Conservation (phyloP, 805 yeast species). For the Wickerhamiella galacta region DNA sequence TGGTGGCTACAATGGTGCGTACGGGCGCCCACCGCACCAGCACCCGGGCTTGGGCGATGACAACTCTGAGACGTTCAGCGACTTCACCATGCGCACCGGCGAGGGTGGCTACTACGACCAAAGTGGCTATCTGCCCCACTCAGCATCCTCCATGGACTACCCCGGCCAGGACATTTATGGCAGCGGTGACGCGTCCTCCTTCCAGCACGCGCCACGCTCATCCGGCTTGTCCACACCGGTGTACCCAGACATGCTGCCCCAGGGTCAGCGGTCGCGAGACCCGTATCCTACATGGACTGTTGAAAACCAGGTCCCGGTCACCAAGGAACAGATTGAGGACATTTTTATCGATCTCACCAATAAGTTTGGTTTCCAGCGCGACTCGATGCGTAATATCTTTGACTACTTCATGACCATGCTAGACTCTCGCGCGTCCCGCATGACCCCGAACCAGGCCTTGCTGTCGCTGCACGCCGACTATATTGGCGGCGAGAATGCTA, state of each 20-base stretch:
- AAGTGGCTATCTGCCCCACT: slow-evolving; percentile 16
- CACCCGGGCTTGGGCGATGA: slow-evolving; percentile 17
- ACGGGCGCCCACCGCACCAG: slow-evolving; percentile 6
- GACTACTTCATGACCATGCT: slow-evolving; percentile 66
- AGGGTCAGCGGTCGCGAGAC: slow-evolving; percentile 39
- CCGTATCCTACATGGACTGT: slow-evolving; percentile 99
- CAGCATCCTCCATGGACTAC: slow-evolving; percentile 17
- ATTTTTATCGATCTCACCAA: slow-evolving; percentile 43
- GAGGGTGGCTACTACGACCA: slow-evolving; percentile 24
- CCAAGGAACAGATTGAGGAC: slow-evolving; percentile 41
- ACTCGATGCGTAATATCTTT: slow-evolving; percentile 60
- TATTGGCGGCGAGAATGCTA: slow-evolving; percentile 79
- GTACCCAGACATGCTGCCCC: slow-evolving; percentile 36
- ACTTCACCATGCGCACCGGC: slow-evolving; percentile 29
- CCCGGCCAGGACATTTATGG: slow-evolving; percentile 19
- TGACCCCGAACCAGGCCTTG: slow-evolving; percentile 54
- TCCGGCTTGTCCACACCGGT: slow-evolving; percentile 93
- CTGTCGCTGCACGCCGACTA: slow-evolving; percentile 72
- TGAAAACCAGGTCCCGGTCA: slow-evolving; percentile 68
- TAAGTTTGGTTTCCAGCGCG: slow-evolving; percentile 72
- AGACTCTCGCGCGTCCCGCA: slow-evolving; percentile 75
- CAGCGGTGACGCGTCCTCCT: slow-evolving; percentile 12
- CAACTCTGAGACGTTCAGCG: slow-evolving; percentile 26
- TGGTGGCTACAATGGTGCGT: slow-evolving; percentile 8
- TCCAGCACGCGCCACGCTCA: slow-evolving; percentile 31